These are phyloP conservation scores for Exophiala calicioides DNA, from an alignment of 2,329 filamentous ascomycete species.

Conservation along the genomic window DNA sequence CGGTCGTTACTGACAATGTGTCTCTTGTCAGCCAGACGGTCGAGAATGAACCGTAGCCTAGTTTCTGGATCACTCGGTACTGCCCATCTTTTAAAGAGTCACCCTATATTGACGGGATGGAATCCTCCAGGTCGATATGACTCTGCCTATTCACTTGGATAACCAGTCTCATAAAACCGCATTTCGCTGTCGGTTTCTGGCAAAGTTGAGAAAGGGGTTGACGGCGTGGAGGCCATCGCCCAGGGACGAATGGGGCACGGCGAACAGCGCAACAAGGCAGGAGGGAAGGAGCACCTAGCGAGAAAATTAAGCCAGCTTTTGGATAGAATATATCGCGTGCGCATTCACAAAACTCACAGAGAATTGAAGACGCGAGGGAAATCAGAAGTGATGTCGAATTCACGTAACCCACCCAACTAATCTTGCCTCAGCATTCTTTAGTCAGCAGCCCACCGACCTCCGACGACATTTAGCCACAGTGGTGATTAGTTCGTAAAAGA, in stretches of 20 bases:
- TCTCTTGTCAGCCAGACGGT: slow-evolving; percentile 14
- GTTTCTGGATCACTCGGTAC: slow-evolving; percentile 15
- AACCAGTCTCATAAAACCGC: slow-evolving; percentile 9
- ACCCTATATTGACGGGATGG: slow-evolving; percentile 37
- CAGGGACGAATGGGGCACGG: slow-evolving; percentile 3
- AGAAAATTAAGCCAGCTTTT: too few species aligned
- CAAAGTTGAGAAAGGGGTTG: slow-evolving; percentile 9
- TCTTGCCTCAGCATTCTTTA: too few species aligned
- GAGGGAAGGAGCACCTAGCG: neutral
- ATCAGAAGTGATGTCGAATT: too few species aligned
- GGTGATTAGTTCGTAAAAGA: too few species aligned
- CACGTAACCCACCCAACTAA: too few species aligned
- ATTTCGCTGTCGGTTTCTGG: slow-evolving; percentile 6
- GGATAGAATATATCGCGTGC: too few species aligned
- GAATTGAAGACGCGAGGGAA: too few species aligned
- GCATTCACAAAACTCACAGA: too few species aligned
- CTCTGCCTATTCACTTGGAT: slow-evolving; percentile 27
- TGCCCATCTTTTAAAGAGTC: slow-evolving; percentile 32
- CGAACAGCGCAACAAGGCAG: neutral
- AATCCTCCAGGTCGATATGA: slow-evolving; percentile 35
- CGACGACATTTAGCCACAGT: too few species aligned
- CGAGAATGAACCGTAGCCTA: slow-evolving; percentile 13
- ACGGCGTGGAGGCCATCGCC: slow-evolving; percentile 4
- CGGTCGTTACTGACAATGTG: slow-evolving; percentile 2
- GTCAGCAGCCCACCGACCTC: too few species aligned